phyloP scores from a whole-genome alignment of 2,329 filamentous ascomycete species.

The Lachnellula suecica region DNA sequence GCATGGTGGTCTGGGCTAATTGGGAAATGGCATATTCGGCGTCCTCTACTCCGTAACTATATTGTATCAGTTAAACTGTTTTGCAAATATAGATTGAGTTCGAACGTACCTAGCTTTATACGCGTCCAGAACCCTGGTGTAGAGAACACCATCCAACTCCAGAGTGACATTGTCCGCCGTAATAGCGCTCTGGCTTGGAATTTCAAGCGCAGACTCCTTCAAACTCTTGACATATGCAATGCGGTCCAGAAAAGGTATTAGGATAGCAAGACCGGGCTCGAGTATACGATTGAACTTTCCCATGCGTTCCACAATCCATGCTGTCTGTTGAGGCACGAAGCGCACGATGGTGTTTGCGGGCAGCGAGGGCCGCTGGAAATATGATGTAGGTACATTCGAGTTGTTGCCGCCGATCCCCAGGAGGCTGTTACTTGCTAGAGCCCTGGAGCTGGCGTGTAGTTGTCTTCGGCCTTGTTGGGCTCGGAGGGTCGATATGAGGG shows the following conservation, averaged over 20 bases:
- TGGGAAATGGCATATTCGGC: constrained; percentile 98
- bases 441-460: constrained; percentile 24
- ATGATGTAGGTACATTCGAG: constrained; percentile 60
- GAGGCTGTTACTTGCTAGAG: constrained; percentile 28
- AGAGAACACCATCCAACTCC: constrained; percentile 92
- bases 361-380: constrained; percentile 73
- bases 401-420: constrained; percentile 33
- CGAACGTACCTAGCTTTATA: constrained; percentile 86
- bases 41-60: constrained; percentile 94
- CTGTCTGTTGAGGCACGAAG: constrained; percentile 98
- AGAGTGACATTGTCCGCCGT: constrained; percentile 98
- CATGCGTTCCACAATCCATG: constrained; percentile 99
- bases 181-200: constrained; percentile 95
- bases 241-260: constrained; percentile 88
- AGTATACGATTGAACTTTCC: constrained; percentile 94
- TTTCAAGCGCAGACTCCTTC: constrained; percentile 95
- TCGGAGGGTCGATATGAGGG: constrained; percentile 1
- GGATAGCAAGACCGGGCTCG: constrained; percentile 83
- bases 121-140: constrained; percentile 94
- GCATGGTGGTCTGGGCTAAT: constrained; percentile 97
- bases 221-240: constrained; percentile 98
- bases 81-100: not conserved
- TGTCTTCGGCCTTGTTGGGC: too few relatives aligned
- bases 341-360: constrained; percentile 93
- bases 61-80: not conserved